Evolutionary conservation across 768 basidiomycete genomes (phyloP).

Genomic region (Lentinula lateritia): DNA sequence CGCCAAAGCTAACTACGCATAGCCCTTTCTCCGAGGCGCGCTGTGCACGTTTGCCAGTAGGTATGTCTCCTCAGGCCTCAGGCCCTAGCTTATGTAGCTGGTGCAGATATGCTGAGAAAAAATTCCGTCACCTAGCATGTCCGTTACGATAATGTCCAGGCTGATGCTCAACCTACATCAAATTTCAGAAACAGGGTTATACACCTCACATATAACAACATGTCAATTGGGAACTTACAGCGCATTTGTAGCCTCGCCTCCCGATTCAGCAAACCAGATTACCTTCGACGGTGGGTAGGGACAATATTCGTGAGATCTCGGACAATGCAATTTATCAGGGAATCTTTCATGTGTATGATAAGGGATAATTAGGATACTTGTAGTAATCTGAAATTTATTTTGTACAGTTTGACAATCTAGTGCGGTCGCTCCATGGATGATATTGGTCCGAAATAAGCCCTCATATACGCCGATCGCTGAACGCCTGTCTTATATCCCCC

Average conservation of each 20-base stretch:
- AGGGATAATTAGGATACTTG: too few species aligned
- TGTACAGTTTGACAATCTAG: too few species aligned
- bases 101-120: neutral
- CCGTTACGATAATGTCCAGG: conserved; percentile 5
- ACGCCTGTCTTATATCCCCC: too few species aligned
- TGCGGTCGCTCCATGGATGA: too few species aligned
- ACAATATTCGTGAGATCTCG: neutral
- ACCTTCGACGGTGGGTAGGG: neutral
- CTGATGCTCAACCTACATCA: conserved; percentile 7
- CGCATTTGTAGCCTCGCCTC: neutral
- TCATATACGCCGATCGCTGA: too few species aligned
- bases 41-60: conserved; percentile 4
- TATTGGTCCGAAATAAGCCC: too few species aligned
- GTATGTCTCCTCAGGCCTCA: neutral
- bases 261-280: neutral
- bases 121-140: neutral
- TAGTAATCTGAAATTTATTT: too few species aligned
- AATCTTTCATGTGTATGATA: too few species aligned
- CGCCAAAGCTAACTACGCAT: neutral
- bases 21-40: conserved; percentile 2
- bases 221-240: neutral
- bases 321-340: too few species aligned
- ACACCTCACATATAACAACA: conserved; percentile 3
- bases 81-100: neutral
- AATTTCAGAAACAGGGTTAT: conserved; percentile 2